Evolutionary conservation across 1,284 basidiomycete genomes (phyloP).

Genomic region (Stygiomarasmius scandens): DNA sequence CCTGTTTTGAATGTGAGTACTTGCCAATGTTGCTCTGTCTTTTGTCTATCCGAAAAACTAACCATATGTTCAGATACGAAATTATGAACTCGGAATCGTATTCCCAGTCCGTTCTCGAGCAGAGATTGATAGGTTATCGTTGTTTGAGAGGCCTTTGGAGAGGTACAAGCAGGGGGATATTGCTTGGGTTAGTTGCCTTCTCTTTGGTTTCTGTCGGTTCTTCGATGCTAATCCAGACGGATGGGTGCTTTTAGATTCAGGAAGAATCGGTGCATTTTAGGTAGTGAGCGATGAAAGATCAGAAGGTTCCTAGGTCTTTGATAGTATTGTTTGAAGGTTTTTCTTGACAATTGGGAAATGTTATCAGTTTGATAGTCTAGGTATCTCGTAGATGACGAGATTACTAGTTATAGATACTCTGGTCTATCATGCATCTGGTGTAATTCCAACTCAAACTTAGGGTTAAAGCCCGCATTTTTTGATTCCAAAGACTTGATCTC

Average conservation of each 20-base stretch:
- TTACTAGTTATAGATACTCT: too few species aligned
- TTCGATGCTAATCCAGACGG: not conserved
- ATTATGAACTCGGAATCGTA: constrained; percentile 76
- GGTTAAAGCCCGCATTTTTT: too few species aligned
- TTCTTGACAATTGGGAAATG: too few species aligned
- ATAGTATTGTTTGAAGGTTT: too few species aligned
- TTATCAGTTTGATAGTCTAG: too few species aligned
- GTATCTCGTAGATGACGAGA: too few species aligned
- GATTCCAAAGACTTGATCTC: too few species aligned
- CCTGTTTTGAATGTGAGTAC: constrained; percentile 68
- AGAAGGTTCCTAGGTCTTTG: too few species aligned
- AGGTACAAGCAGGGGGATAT: constrained; percentile 62
- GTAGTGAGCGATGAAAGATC: not conserved
- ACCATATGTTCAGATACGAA: constrained; percentile 62
- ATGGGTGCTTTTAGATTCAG: not conserved
- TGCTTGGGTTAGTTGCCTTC: constrained; percentile 61
- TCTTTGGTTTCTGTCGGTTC: not conserved
- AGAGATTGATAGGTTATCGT: constrained; percentile 54
- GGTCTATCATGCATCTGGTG: too few species aligned
- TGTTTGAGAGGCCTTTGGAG: constrained; percentile 68
- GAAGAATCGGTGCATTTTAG: not conserved
- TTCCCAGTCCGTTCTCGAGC: constrained; percentile 58
- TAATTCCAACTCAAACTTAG: too few species aligned
- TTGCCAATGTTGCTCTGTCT: constrained; percentile 2
- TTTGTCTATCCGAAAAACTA: constrained; percentile 32